Evolutionary conservation across 169 alveolate species (phyloP), one percentile per base, ranked within the genome.

Genomic region (Amoebophrya sp.): DNA sequence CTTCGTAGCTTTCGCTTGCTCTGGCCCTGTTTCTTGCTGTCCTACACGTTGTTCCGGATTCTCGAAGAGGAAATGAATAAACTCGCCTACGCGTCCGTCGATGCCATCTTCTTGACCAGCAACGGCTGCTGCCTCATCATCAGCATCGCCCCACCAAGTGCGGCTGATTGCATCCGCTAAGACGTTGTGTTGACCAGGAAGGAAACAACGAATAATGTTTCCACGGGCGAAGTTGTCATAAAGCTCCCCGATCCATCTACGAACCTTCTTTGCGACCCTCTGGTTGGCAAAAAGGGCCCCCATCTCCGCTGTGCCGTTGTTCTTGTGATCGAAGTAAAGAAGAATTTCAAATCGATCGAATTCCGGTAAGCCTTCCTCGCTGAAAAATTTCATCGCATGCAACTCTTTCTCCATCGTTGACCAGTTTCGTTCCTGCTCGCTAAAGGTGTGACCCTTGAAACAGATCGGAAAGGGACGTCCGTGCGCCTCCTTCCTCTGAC

Each of bases 321-420:
- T 65, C 83, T 65, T 65, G 83, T 65, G 83, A 36, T 65, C 83
- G 83, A 65, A 65, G 83, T 65, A 65, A 1, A 65, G 26, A 29
- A 65, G 26, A 26, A 6, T 0, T 26, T 65, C 36, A 65, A 26
- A 65, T 6, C 33, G 83, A 6, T 1, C 2, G 26, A 65, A 29
- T 10, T 65, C 83, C 0, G 3, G 33, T 6, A 0, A 1, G 26
- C 83, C 83, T 26, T 65, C 83, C 36, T 26, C 39, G 83, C 12
- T 6, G 2, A 1, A 65, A 36, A 6, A 65, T 6, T 12, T 29
- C 83, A 65, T 65, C 33, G 83, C 83, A 18, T 6, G n/a, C 39
- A 65, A 26, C 26, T 65, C 83, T 26, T 65, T 65, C 83, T 65
- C 83, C 83, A 65, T 65, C 83, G 83, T 65, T 1, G 38, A 26